A percentile compares a stretch with the other conserved stretches of the same genome.
phyloP scores from a whole-genome alignment of 129 eudicot species.

The Calendula officinalis region DNA sequence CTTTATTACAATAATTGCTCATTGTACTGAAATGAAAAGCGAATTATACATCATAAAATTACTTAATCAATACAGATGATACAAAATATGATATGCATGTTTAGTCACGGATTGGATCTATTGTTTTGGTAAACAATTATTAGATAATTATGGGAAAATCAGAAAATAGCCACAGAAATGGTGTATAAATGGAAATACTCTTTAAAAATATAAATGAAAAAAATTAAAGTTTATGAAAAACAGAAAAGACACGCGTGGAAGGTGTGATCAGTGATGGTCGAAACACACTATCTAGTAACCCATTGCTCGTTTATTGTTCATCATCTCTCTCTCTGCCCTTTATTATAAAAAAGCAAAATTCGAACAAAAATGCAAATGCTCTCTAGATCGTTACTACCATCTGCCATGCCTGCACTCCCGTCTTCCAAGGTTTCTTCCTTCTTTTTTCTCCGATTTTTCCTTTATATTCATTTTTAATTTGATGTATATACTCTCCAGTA shows the following conservation, averaged over 20 bases:
- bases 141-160: too few relatives aligned
- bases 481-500: too few relatives aligned
- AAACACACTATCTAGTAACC: neutral
- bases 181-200: neutral
- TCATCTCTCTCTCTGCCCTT: constrained; percentile 16
- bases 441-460: neutral
- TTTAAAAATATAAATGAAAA: neutral
- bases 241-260: constrained; percentile 26
- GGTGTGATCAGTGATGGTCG: neutral
- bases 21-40: too few relatives aligned
- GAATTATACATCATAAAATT: too few relatives aligned
- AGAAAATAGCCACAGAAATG: too few relatives aligned
- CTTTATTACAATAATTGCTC: too few relatives aligned
- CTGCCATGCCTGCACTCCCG: constrained; percentile 65
- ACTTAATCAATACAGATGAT: too few relatives aligned
- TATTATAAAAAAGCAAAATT: constrained; percentile 31
- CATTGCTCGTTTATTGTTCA: constrained; percentile 23
- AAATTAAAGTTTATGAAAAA: too few relatives aligned
- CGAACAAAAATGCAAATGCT: constrained; percentile 44
- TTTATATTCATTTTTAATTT: neutral
- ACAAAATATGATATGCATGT: too few relatives aligned
- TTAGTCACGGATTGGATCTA: too few relatives aligned
- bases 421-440: constrained; percentile 44
- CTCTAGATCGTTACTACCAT: constrained; percentile 38
- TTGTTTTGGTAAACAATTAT: too few relatives aligned